Percentiles rank a stretch among this genome's conserved stretches.
Evolutionary conservation across 2,329 filamentous ascomycete genomes (phyloP).

Genomic region (Pseudofabraea citricarpa): DNA sequence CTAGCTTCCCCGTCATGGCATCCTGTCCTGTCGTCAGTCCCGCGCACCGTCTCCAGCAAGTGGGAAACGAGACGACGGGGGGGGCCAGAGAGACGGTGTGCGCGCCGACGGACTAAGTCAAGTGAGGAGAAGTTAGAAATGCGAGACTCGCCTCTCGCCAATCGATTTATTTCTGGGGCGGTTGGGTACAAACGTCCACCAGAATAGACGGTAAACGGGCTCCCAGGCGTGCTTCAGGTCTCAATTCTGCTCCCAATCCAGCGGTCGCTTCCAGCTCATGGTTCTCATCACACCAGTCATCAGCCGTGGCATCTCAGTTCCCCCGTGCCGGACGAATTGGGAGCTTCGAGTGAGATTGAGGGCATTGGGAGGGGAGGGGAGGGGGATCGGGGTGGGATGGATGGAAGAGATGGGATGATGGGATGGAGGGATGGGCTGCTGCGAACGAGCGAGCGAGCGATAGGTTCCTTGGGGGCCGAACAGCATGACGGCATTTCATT

Average conservation of each 20-base stretch:
- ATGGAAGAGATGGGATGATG: neutral
- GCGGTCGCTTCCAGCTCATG: too few relatives aligned
- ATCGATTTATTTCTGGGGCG: neutral
- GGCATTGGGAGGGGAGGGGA: neutral
- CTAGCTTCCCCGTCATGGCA: slow-evolving; percentile 9
- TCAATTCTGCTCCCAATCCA: neutral
- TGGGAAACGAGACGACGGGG: slow-evolving; percentile 20
- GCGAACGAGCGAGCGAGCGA: too few relatives aligned
- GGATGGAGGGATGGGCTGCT: slow-evolving; percentile 3
- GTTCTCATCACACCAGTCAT: neutral
- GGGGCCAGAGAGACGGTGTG: neutral
- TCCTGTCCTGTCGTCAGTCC: slow-evolving; percentile 14
- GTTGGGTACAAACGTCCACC: slow-evolving; percentile 1
- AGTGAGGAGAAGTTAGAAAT: neutral
- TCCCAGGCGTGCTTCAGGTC: neutral
- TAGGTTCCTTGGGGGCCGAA: too few relatives aligned
- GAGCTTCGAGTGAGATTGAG: neutral
- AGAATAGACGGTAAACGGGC: too few relatives aligned
- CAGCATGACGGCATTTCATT: slow-evolving; percentile 11
- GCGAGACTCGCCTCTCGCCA: neutral
- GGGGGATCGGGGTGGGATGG: neutral
- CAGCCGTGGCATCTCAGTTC: too few relatives aligned
- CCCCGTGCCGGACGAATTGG: neutral
- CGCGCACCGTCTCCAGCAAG: slow-evolving; percentile 19
- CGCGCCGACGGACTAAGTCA: neutral